A percentile compares a stretch with the other conserved stretches of the same genome.
These are phyloP conservation scores for Phytophthora quininea DNA, from an alignment of 352 stramenopile genomes.

Conservation along the genomic window DNA sequence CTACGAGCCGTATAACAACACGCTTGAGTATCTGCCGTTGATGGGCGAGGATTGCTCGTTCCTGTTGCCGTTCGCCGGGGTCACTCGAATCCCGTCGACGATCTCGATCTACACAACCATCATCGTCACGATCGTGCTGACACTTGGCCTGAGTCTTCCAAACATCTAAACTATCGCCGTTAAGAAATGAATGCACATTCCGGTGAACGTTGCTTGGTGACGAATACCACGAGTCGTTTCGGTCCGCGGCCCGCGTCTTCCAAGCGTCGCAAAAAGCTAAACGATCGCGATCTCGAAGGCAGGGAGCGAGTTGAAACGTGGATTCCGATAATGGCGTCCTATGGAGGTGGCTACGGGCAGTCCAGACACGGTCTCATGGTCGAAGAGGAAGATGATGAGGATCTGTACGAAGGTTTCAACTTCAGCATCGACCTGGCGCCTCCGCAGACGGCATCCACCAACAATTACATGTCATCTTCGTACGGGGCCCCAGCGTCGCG, in stretches of 20 bases:
- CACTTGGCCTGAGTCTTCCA: slow-evolving; percentile 20
- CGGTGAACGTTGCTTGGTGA: too few species aligned
- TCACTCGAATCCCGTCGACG: slow-evolving; percentile 9
- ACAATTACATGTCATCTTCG: slow-evolving; percentile 58
- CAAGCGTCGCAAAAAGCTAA: slow-evolving; percentile 35
- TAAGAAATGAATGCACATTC: too few species aligned
- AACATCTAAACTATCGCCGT: slow-evolving; percentile 4
- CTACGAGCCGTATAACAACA: slow-evolving; percentile 96
- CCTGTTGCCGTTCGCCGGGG: slow-evolving; percentile 67
- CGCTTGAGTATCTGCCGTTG: slow-evolving; percentile 72
- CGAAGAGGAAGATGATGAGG: slow-evolving; percentile 85
- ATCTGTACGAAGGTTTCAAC: slow-evolving; percentile 92
- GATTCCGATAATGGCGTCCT: slow-evolving; percentile 33
- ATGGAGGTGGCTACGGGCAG: slow-evolving; percentile 60
- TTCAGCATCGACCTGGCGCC: slow-evolving; percentile 85
- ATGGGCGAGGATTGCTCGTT: slow-evolving; percentile 89
- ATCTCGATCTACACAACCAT: slow-evolving; percentile 5
- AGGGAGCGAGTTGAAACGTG: not conserved
- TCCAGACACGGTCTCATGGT: slow-evolving; percentile 65
- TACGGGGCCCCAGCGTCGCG: slow-evolving; percentile 64
- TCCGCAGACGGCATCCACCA: slow-evolving; percentile 68
- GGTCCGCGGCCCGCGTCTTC: slow-evolving; percentile 20
- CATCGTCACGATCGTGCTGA: slow-evolving; percentile 18
- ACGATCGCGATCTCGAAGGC: slow-evolving; percentile 25
- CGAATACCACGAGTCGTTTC: slow-evolving; percentile 28